Conservation (phyloP, 176 grass and related monocot genomes). For the Eragrostis curvula region DNA sequence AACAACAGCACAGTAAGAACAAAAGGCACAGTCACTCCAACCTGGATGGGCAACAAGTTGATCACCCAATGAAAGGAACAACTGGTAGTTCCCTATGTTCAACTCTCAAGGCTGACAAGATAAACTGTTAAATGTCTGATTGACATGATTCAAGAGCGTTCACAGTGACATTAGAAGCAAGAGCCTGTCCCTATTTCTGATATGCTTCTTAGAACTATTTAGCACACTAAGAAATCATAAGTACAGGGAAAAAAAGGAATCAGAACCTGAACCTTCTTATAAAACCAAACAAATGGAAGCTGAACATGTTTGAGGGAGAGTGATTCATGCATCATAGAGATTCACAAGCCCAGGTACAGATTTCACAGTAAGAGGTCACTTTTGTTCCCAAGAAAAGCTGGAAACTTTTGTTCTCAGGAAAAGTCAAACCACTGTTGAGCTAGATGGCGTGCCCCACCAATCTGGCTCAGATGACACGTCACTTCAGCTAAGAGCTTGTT, state of each 20-base stretch:
- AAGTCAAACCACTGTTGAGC: conserved; percentile 9
- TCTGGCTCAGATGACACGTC: conserved; percentile 7
- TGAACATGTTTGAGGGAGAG: not conserved
- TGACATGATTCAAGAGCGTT: not conserved
- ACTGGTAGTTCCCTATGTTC: not conserved
- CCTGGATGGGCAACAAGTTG: conserved; percentile 2
- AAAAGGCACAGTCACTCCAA: conserved; percentile 11
- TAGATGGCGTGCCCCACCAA: no score
- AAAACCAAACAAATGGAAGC: not conserved
- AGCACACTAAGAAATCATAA: not conserved
- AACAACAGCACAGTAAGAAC: not conserved
- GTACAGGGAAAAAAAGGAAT: not conserved
- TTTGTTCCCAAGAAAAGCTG: conserved; percentile 6
- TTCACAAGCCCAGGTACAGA: no score
- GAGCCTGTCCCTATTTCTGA: not conserved
- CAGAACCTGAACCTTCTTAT: not conserved
- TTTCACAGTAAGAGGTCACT: no score
- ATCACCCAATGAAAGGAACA: not conserved
- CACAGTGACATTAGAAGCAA: conserved; percentile 1
- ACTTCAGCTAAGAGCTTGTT: conserved; percentile 9
- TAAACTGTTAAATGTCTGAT: conserved; percentile 4
- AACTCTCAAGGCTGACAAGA: conserved; percentile 10
- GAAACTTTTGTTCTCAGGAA: not conserved
- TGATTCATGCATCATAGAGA: not conserved
- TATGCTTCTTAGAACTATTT: conserved; percentile 3